Evolutionary conservation across 1,139 yeast species (phyloP).

Genomic region (Blastobotrys aristatus): DNA sequence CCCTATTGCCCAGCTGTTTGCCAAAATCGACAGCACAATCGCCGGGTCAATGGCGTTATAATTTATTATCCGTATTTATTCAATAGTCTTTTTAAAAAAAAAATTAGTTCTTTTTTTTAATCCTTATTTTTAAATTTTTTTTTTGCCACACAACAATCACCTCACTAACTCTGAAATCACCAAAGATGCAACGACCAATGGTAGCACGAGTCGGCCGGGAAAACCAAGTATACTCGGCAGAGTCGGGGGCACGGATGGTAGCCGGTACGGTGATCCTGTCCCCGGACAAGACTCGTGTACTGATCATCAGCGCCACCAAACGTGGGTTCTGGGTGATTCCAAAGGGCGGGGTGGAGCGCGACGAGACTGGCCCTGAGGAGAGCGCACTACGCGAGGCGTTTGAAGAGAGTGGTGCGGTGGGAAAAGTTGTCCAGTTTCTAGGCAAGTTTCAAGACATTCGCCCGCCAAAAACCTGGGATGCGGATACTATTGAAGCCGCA

Average conservation of each 20-base stretch:
- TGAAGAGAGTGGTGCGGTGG: slow-evolving; percentile 95
- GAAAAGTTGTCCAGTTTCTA: slow-evolving; percentile 48
- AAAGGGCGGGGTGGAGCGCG: slow-evolving; percentile 91
- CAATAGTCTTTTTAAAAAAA: too few relatives aligned
- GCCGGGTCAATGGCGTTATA: background rate
- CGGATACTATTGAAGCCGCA: slow-evolving; percentile 41
- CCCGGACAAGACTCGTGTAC: slow-evolving; percentile 50
- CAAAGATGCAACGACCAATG: slow-evolving; percentile 7
- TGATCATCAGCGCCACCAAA: slow-evolving; percentile 67
- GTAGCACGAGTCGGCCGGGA: slow-evolving; percentile 11
- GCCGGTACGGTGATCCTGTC: slow-evolving; percentile 87
- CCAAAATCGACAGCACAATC: slow-evolving; percentile 4
- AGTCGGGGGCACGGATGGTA: slow-evolving; percentile 74
- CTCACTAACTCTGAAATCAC: too few relatives aligned
- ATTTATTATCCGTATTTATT: too few relatives aligned
- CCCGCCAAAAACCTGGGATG: slow-evolving; percentile 55
- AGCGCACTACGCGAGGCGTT: slow-evolving; percentile 87
- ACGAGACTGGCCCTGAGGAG: slow-evolving; percentile 49
- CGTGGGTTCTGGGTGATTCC: slow-evolving; percentile 76
- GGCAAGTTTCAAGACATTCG: slow-evolving; percentile 68
- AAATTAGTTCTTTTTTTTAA: too few relatives aligned
- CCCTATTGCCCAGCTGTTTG: slow-evolving; percentile 5
- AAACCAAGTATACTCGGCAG: slow-evolving; percentile 16
- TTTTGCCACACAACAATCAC: too few relatives aligned
- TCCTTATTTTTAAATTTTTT: too few relatives aligned